A percentile compares a stretch with the other conserved stretches of the same genome.
Conservation (phyloP, 805 yeast species). For the Saccharomycopsis babjevae region DNA sequence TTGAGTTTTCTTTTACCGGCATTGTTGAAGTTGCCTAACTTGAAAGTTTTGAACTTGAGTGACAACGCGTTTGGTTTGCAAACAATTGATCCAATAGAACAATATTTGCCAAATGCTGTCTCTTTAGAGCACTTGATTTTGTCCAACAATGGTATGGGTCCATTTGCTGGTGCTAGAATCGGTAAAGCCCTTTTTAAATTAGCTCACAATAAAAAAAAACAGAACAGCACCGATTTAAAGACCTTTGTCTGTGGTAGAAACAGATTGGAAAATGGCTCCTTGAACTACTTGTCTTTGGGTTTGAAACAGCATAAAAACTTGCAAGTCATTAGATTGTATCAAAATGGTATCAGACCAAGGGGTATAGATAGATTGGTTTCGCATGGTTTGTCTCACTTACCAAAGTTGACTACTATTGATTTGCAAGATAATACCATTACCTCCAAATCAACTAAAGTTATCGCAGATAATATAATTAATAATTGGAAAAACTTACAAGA, state of each 20-base stretch:
- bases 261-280: constrained; percentile 91
- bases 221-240: constrained; percentile 33
- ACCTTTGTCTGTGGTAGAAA: constrained; percentile 96
- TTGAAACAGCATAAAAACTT: constrained; percentile 69
- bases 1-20: constrained; percentile 65
- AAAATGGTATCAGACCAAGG: constrained; percentile 93
- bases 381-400: constrained; percentile 59
- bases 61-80: constrained; percentile 97
- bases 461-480: constrained; percentile 46
- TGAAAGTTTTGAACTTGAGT: constrained; percentile 69
- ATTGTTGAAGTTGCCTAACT: constrained; percentile 54
- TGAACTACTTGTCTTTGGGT: constrained; percentile 75
- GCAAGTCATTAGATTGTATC: constrained; percentile 71
- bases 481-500: constrained; percentile 64
- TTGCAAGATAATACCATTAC: constrained; percentile 96
- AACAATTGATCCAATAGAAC: constrained; percentile 83
- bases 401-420: constrained; percentile 58
- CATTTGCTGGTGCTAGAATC: constrained; percentile 90
- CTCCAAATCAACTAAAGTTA: constrained; percentile 46
- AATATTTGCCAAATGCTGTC: constrained; percentile 60
- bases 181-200: constrained; percentile 76
- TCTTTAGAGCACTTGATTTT: constrained; percentile 78
- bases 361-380: constrained; percentile 71
- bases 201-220: constrained; percentile 46
- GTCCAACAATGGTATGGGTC: constrained; percentile 97